Base-by-base conservation (phyloP, 2,329 filamentous ascomycete species). In the Ceratocystis cubensis region DNA sequence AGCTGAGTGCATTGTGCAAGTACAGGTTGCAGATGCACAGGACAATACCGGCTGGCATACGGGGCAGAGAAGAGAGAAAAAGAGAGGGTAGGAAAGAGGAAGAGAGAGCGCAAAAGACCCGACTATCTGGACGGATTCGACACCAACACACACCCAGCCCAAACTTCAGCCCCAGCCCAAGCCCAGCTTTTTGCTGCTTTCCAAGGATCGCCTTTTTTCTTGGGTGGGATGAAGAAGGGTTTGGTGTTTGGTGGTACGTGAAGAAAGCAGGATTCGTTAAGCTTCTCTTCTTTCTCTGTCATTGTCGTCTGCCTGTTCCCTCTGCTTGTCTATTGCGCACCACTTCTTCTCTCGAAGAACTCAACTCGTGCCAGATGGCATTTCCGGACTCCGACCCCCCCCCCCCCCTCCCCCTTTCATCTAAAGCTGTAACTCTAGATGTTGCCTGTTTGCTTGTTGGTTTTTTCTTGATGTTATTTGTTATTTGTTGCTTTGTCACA, bases 181-280 rank as follows among this genome's bases (percentile, higher is more conserved):
- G 46, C 17, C 48, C 6, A 25, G 22, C 7, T n/a, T 53, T n/a
- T n/a, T 13, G n/a, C 22, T n/a, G 48, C 48, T 53, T n/a, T 53
- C 48, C 10, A 17, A 25, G 48, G n/a, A 20, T n/a, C n/a, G n/a
- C 48, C 22, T 22, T 17, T 53, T 53, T 53, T 22, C 48, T 22
- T n/a, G 48, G 22, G n/a, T 53, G n/a, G 48, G 48, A 20, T 53
- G 48, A 41, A 41, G 37, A 41, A 41, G 37, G 10, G 48, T 53
- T 53, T n/a, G 48, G 48, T 53, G 6, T 53, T n/a, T n/a, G 48
- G 48, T 53, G 48, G 48, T 53, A 53, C 48, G 48, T 53, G 48
- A 53, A 53, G n/a, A 53, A 53, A 53, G 48, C 48, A 53, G 48
- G 48, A 53, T 53, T 53, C 48, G 48, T 53, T 53, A 53, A 53